Base-by-base conservation (phyloP, 495 filamentous ascomycete species). In the Podospora anserina region DNA sequence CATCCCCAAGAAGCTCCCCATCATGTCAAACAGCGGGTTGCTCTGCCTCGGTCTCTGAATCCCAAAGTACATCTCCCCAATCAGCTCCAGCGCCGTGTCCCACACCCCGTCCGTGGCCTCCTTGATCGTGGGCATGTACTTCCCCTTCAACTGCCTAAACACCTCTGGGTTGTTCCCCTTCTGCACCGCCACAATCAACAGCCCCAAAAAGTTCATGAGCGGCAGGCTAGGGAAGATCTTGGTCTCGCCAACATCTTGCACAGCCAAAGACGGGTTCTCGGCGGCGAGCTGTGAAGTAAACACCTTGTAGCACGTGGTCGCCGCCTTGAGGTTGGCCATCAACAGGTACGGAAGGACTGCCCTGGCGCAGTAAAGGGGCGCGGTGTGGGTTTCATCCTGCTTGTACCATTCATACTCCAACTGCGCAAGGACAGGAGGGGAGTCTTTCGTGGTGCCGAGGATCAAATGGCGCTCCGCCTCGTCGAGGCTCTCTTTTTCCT, bases 41-140 rank as follows among this genome's bases (percentile, higher is more conserved):
- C 89, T 89, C 80, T 94, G 91, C 62, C 89, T 84, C 32, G 92
- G 94, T 69, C 93, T 88, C 83, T 90, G 90, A 75, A 99, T 97
- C n/a, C 87, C 89, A 78, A 98, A 99, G 81, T 97, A 99, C 86
- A 95, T 94, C 84, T 98, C 94, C 55, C 91, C 95, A 70, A 98
- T 88, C 76, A 91, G 88, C 56, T 91, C 90, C 71, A 98, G 81
- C 23, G 91, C 86, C 75, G 95, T 93, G 55, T 93, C 90, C 93
- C 95, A 97, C 27, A 82, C 81, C 39, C 39, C 39, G 1, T 82
- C 84, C 4, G 78, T 78, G 15, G 89, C 80, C 69, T 97, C 96
- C 68, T 85, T 86, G 53, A 98, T 85, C 65, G 94, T 87, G 3
- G 81, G 76, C 13, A 87, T 85, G 78, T 98, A 99, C 75, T 97